Evolutionary conservation across 192 early-diverging fungal genomes (phyloP), one percentile per base, ranked within the genome.

Genomic region (Umbelopsis ramanniana): DNA sequence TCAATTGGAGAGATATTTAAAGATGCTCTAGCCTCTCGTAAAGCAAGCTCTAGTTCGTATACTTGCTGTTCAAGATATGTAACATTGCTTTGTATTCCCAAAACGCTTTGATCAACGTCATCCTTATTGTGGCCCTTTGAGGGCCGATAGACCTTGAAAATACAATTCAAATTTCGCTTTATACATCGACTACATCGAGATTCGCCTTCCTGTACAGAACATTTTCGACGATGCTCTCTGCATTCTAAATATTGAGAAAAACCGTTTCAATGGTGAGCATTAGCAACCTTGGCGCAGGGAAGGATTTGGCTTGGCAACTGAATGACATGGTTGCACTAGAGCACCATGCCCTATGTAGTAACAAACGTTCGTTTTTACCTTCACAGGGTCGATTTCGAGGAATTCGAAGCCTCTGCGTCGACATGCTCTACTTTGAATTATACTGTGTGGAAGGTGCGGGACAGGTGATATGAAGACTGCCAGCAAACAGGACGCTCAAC

Each of bases 351-450:
- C 29, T 29, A 10, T 54, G 12, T 3, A 24, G 14, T 12, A 10
- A 22, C 14, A 35, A 2, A 35, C 33, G 33, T 35, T 35, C 10
- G 15, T 2, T 19, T 37, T n/a, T 63, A 63, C 57, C 57, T 63
- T 63, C 57, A 63, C 57, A 63, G 2, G 57, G 57, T 12, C 57
- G 57, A 63, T 63, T 63, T 26, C 57, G 57, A 12, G 57, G 57
- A 29, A n/a, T 35, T 17, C 57, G 57, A 2, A 29, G 29, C n/a
- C 26, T 63, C 33, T 12, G 15, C 57, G 33, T n/a, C 15, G 57
- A 63, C 57, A 63, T 63, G 57, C 26, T 35, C 33, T 22, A 24
- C 23, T 29, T 29, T 26, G 23, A 6, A 14, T 63, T 63, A 50
- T 50, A 26, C 3, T 37, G 17, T 17, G 26, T 10, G 26, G 5